A percentile compares a stretch with the other conserved stretches of the same genome.
Conservation (phyloP, 305 asterid genomes). For the Fraxinus ornus region DNA sequence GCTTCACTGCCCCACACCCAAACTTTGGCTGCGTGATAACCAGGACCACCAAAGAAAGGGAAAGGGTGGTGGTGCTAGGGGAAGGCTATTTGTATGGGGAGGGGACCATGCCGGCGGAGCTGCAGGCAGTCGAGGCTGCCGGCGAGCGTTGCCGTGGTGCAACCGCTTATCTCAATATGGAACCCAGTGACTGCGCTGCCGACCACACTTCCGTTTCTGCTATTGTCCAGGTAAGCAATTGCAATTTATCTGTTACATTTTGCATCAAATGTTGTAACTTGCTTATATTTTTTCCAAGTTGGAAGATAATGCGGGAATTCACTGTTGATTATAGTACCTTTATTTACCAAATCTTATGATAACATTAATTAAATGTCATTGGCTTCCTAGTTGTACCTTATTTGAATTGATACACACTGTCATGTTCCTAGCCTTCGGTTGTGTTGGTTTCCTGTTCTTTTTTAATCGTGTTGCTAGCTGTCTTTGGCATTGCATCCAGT, state of each 20-base stretch:
- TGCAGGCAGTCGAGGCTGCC: conserved; percentile 76
- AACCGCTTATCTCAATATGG: conserved; percentile 96
- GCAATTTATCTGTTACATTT: background rate
- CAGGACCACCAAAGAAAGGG: conserved; percentile 29
- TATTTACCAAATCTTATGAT: background rate
- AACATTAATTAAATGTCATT: background rate
- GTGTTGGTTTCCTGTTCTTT: background rate
- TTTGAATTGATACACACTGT: background rate
- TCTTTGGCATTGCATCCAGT: background rate
- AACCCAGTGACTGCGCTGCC: conserved; percentile 72
- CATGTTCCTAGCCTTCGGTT: background rate
- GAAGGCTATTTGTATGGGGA: conserved; percentile 90
- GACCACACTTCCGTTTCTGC: conserved; percentile 69
- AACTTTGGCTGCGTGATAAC: conserved; percentile 87
- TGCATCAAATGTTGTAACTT: background rate
- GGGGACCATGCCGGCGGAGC: conserved; percentile 87
- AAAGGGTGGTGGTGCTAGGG: conserved; percentile 50
- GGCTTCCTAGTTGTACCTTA: background rate
- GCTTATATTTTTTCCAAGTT: background rate
- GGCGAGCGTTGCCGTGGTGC: conserved; percentile 70
- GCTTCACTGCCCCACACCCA: conserved; percentile 92
- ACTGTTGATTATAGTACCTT: background rate
- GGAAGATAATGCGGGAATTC: background rate
- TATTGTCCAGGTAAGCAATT: conserved; percentile 50
- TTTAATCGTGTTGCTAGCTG: background rate